Percentiles rank a stretch among this genome's conserved stretches.
Evolutionary conservation across 768 basidiomycete species (phyloP).

Genomic region (Panellus pusillus): DNA sequence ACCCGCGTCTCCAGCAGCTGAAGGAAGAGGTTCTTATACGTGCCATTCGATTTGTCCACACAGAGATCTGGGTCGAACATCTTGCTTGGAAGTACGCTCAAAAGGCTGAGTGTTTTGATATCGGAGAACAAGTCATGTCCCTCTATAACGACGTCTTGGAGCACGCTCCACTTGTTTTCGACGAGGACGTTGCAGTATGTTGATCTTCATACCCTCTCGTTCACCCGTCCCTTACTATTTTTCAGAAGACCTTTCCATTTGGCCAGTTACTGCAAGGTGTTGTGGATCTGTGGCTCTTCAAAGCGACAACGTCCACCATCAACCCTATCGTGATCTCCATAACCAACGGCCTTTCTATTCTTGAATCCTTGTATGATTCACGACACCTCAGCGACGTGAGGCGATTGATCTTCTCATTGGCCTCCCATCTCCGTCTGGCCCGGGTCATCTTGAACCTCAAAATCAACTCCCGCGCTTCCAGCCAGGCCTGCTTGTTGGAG

Average conservation of each 20-base stretch:
- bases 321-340: constrained; percentile 76
- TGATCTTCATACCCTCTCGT: not conserved
- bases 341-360: constrained; percentile 57
- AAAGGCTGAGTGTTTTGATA: constrained; percentile 81
- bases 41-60: constrained; percentile 76
- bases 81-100: constrained; percentile 83
- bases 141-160: constrained; percentile 70
- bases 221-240: not conserved
- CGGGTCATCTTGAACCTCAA: constrained; percentile 68
- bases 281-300: constrained; percentile 68
- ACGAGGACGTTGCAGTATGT: constrained; percentile 30
- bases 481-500: constrained; percentile 64
- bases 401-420: constrained; percentile 66
- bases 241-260: constrained; percentile 45
- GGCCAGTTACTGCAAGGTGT: constrained; percentile 60
- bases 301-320: constrained; percentile 77
- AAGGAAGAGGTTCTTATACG: constrained; percentile 85
- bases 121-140: constrained; percentile 64
- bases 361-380: constrained; percentile 58
- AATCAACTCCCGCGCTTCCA: constrained; percentile 43
- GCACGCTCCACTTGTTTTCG: constrained; percentile 54
- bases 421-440: constrained; percentile 61
- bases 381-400: constrained; percentile 71
- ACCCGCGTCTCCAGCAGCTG: constrained; percentile 62
- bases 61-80: constrained; percentile 87